These are phyloP conservation scores for Haplosporangium sp. DNA, from an alignment of 371 early-diverging fungal species.

Conservation along the genomic window DNA sequence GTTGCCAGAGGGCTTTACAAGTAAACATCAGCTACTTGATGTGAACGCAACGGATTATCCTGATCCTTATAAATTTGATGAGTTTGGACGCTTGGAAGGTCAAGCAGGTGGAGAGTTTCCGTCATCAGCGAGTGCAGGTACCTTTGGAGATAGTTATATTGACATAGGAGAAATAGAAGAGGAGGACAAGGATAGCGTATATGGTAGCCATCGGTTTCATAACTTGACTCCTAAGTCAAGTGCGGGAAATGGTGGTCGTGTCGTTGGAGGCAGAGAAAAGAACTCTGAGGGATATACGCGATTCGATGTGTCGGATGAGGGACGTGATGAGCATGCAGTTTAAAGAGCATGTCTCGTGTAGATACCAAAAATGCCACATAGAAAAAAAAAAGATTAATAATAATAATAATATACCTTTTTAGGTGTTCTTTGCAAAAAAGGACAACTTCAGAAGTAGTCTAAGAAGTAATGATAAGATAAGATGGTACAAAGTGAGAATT, in stretches of 20 bases:
- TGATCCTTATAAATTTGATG: slow-evolving; percentile 50
- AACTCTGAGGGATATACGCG: slow-evolving; percentile 47
- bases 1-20: slow-evolving; percentile 17
- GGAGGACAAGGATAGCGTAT: slow-evolving; percentile 39
- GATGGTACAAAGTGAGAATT: too few species aligned
- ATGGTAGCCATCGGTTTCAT: slow-evolving; percentile 42
- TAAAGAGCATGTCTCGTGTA: background rate
- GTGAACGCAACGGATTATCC: slow-evolving; percentile 14
- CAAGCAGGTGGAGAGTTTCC: background rate
- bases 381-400: too few species aligned
- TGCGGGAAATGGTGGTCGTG: slow-evolving; percentile 21
- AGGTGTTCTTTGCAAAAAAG: too few species aligned
- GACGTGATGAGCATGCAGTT: slow-evolving; percentile 7
- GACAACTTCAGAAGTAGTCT: too few species aligned
- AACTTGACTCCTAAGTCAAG: slow-evolving; percentile 3
- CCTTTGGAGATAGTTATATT: background rate
- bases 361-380: background rate
- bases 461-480: too few species aligned
- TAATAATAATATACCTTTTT: too few species aligned
- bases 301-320: slow-evolving; percentile 39
- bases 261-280: slow-evolving; percentile 20
- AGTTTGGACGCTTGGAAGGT: slow-evolving; percentile 27
- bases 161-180: slow-evolving; percentile 9
- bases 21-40: slow-evolving; percentile 11
- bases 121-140: background rate